Conservation (phyloP, 2,329 filamentous ascomycete genomes). For the Emergomyces africanus region DNA sequence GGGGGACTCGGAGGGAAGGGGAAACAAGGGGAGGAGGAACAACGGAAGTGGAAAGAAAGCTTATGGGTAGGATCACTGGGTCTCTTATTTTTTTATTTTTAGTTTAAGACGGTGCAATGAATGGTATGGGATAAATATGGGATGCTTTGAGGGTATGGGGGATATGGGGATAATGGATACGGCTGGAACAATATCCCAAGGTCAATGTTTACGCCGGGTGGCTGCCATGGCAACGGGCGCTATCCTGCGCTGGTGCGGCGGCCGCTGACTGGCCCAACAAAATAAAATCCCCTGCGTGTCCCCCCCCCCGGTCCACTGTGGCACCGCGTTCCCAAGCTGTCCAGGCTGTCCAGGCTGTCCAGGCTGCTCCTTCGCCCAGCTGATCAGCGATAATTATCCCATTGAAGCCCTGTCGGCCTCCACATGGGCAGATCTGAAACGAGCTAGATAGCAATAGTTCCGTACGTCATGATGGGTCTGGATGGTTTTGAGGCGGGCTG, state of each 20-base stretch:
- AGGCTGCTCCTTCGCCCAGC: too few species aligned
- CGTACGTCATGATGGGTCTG: not conserved
- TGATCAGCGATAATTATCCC: not conserved
- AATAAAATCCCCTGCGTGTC: not conserved
- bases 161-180: conserved; percentile 5
- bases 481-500: not conserved
- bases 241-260: not conserved
- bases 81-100: not conserved
- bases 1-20: not conserved
- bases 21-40: not conserved
- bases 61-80: not conserved
- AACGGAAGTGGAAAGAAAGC: not conserved
- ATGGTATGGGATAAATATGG: too few species aligned
- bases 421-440: not conserved
- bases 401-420: not conserved
- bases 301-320: not conserved
- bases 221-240: conserved; percentile 28
- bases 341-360: not conserved
- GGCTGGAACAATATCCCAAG: conserved; percentile 5
- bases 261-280: not conserved
- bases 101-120: too few species aligned
- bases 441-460: not conserved
- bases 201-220: conserved; percentile 20
- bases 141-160: not conserved
- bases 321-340: not conserved